These are phyloP conservation scores for Noccaea caerulescens DNA, from an alignment of 345 rosid genomes.

Conservation along the genomic window DNA sequence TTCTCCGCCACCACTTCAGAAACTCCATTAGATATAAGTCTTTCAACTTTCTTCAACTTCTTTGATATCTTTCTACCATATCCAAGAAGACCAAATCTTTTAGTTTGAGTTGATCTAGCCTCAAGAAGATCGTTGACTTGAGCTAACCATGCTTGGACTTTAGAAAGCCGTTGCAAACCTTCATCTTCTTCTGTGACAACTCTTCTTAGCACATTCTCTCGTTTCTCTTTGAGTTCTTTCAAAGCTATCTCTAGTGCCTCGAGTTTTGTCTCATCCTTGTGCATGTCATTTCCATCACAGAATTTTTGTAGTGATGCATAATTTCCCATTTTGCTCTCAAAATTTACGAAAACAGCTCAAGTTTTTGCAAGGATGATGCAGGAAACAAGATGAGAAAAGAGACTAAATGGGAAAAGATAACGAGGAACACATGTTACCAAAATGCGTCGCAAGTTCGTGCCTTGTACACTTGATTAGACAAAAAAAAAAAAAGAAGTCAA, in stretches of 20 bases:
- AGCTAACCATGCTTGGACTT: constrained; percentile 17
- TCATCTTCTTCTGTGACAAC: constrained; percentile 13
- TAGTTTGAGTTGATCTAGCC: not conserved
- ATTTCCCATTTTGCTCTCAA: not conserved
- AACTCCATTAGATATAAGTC: constrained; percentile 6
- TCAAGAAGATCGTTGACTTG: constrained; percentile 1
- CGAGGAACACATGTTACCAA: not conserved
- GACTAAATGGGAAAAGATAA: not conserved
- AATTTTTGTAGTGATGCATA: not conserved
- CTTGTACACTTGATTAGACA: not conserved
- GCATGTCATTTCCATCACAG: constrained; percentile 1
- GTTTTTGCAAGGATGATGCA: not conserved
- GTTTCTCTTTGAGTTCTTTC: not conserved
- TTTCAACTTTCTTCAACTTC: not conserved
- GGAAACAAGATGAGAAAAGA: not conserved
- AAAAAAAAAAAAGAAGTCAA: not conserved
- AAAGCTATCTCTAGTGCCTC: not conserved
- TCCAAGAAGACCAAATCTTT: not conserved
- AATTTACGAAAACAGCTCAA: not conserved
- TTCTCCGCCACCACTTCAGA: not conserved
- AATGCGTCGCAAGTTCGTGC: no score
- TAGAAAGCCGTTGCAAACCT: not conserved
- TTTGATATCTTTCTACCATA: constrained; percentile 11
- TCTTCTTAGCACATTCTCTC: not conserved
- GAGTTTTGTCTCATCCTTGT: constrained; percentile 1